phyloP scores from a whole-genome alignment of 176 grass and related monocot species.

The Aechmea fasciata region DNA sequence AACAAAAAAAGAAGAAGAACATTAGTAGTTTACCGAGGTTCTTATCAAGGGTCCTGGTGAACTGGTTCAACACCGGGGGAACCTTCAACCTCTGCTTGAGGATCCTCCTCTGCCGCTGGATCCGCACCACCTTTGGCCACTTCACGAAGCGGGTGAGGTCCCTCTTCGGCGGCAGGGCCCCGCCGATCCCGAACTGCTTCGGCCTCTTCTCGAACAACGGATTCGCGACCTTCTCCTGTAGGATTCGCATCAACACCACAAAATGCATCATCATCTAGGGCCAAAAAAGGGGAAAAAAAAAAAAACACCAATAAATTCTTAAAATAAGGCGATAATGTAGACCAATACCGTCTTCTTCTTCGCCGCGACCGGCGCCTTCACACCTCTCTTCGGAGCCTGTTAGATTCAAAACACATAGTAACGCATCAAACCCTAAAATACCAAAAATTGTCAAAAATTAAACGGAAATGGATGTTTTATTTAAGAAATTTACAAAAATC shows the following conservation, averaged over 20 bases:
- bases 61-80: constrained; percentile 80
- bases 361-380: constrained; percentile 37
- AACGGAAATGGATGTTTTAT: too few species aligned
- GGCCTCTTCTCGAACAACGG: constrained; percentile 89
- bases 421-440: too few species aligned
- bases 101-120: constrained; percentile 84
- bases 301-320: not conserved
- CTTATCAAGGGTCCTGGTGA: constrained; percentile 85
- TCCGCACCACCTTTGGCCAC: constrained; percentile 90
- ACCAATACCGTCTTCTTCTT: constrained; percentile 49
- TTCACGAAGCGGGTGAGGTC: constrained; percentile 79
- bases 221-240: constrained; percentile 54
- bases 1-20: not conserved
- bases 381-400: constrained; percentile 74
- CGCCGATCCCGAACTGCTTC: constrained; percentile 84
- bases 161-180: constrained; percentile 73
- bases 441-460: too few species aligned
- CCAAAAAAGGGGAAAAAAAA: not conserved
- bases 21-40: constrained; percentile 48
- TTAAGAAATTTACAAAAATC: not conserved
- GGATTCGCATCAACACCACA: not conserved
- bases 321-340: not conserved
- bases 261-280: not conserved
- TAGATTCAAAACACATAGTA: constrained; percentile 6
- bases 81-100: constrained; percentile 96